Percentiles rank a stretch among this genome's conserved stretches.
Evolutionary conservation across 768 basidiomycete species (phyloP).

Genomic region (Agrocybe chaxingu): DNA sequence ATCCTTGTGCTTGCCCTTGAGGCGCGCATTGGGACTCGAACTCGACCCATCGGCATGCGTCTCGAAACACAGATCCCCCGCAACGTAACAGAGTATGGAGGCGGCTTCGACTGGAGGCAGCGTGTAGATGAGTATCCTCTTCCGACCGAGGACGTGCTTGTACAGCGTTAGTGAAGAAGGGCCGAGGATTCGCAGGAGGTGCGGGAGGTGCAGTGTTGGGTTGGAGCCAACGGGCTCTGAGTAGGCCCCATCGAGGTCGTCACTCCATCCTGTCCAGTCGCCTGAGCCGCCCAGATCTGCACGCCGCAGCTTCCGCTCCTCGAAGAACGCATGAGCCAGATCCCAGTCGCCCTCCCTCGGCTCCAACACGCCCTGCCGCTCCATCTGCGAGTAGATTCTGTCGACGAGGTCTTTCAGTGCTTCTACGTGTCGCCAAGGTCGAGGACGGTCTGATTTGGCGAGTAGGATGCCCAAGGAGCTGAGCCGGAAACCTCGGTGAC

Average conservation of each 20-base stretch:
- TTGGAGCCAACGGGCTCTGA: conserved; percentile 28
- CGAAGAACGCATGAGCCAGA: conserved; percentile 60
- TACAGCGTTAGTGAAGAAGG: conserved; percentile 77
- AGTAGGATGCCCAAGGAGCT: conserved; percentile 76
- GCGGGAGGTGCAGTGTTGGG: conserved; percentile 71
- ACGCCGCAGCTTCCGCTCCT: conserved; percentile 50
- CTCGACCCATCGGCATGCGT: conserved; percentile 29
- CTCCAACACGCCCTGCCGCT: conserved; percentile 43
- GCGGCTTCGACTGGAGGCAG: conserved; percentile 78
- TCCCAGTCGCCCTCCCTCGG: conserved; percentile 60
- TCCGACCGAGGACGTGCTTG: conserved; percentile 73
- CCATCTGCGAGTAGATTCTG: conserved; percentile 49
- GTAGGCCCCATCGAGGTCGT: conserved; percentile 51
- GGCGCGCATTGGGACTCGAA: conserved; percentile 14
- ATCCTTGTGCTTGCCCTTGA: conserved; percentile 6
- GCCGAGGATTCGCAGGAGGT: conserved; percentile 73
- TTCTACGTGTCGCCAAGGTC: conserved; percentile 74
- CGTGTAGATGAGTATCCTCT: conserved; percentile 76
- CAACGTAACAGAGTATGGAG: conserved; percentile 72
- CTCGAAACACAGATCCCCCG: conserved; percentile 48
- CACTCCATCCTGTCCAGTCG: conserved; percentile 66
- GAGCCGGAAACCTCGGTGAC: conserved; percentile 77
- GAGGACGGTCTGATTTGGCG: conserved; percentile 57
- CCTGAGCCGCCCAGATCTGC: conserved; percentile 54
- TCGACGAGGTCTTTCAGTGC: conserved; percentile 60